Conservation (phyloP, 129 eudicot species). For the Pseudognaphalium luteoalbum region DNA sequence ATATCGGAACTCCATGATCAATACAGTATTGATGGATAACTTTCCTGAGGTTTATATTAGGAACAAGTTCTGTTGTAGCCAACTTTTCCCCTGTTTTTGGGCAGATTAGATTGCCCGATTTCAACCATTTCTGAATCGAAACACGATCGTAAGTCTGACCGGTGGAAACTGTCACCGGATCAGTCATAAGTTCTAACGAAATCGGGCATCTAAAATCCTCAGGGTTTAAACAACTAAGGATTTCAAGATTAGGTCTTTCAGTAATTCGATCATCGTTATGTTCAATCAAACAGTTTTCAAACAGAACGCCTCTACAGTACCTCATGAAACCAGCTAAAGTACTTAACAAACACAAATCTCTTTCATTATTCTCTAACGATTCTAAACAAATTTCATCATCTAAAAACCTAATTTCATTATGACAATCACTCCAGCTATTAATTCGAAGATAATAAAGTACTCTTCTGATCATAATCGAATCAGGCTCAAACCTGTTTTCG, state of each 20-base stretch:
- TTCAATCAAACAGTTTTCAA: constrained; percentile 34
- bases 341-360: constrained; percentile 54
- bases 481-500: constrained; percentile 71
- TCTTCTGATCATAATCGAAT: constrained; percentile 43
- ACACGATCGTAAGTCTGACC: constrained; percentile 84
- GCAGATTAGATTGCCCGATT: constrained; percentile 66
- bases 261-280: not conserved
- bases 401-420: constrained; percentile 59
- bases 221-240: not conserved
- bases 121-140: constrained; percentile 78
- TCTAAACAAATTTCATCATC: constrained; percentile 52
- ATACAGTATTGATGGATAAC: constrained; percentile 69
- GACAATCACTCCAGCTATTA: constrained; percentile 62
- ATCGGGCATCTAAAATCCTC: constrained; percentile 24
- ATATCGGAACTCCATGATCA: constrained; percentile 65
- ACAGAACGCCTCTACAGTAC: constrained; percentile 74
- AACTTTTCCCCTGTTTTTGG: constrained; percentile 82
- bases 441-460: constrained; percentile 53
- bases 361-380: constrained; percentile 34
- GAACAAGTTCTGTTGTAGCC: constrained; percentile 56
- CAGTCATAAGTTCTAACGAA: constrained; percentile 81
- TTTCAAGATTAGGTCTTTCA: constrained; percentile 15
- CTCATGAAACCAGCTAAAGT: constrained; percentile 68
- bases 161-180: constrained; percentile 83
- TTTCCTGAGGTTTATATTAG: constrained; percentile 59